These are phyloP conservation scores for Handroanthus guayacan DNA, from an alignment of 257 asterid genomes.

Conservation along the genomic window DNA sequence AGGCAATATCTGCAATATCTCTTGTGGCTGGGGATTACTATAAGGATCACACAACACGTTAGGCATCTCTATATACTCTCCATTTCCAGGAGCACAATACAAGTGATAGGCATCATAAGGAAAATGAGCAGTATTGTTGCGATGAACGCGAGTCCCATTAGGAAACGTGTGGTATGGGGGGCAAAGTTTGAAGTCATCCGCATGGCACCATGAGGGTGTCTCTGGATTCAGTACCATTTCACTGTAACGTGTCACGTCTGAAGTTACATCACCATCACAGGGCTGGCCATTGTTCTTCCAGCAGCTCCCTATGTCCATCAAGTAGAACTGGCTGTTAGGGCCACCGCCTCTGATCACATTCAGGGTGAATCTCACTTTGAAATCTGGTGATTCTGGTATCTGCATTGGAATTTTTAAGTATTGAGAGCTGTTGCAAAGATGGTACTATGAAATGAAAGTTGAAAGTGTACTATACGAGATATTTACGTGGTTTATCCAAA, in stretches of 20 bases:
- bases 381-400: slow-evolving; percentile 87
- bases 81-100: slow-evolving; percentile 78
- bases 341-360: slow-evolving; percentile 77
- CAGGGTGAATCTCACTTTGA: slow-evolving; percentile 72
- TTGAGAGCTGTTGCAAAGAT: neutral
- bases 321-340: slow-evolving; percentile 73
- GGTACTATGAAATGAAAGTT: no score
- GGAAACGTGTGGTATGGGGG: slow-evolving; percentile 84
- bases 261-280: slow-evolving; percentile 76
- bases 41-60: slow-evolving; percentile 66
- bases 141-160: slow-evolving; percentile 63
- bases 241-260: slow-evolving; percentile 83
- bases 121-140: slow-evolving; percentile 49
- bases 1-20: slow-evolving; percentile 83
- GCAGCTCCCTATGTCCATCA: slow-evolving; percentile 91
- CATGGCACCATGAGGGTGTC: slow-evolving; percentile 68
- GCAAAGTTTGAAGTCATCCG: slow-evolving; percentile 50
- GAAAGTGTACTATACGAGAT: no score
- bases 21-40: slow-evolving; percentile 90
- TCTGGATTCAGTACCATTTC: slow-evolving; percentile 83
- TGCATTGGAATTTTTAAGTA: slow-evolving; percentile 35
- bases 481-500: no score
- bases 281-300: slow-evolving; percentile 87
- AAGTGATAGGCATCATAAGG: slow-evolving; percentile 82
- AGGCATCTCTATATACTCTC: slow-evolving; percentile 53